phyloP scores from a whole-genome alignment of 495 filamentous ascomycete species.

The Tuber aestivum region DNA sequence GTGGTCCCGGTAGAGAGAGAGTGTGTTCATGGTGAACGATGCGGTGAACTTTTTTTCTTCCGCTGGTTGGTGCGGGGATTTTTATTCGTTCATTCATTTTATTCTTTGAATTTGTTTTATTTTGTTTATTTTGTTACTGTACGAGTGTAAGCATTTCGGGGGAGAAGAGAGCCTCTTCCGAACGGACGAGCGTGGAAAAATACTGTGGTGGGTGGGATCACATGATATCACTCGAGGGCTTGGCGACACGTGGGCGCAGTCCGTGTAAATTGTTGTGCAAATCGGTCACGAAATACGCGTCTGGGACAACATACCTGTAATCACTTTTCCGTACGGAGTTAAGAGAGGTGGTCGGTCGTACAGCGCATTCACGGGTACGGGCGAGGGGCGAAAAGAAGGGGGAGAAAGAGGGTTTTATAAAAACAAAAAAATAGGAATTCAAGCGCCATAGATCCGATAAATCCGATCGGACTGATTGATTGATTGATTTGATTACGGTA shows the following conservation, averaged over 20 bases:
- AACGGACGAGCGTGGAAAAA: not conserved
- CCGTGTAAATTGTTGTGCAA: not conserved
- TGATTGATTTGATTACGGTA: not conserved
- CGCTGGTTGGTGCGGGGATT: not conserved
- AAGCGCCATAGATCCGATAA: not conserved
- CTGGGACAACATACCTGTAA: not conserved
- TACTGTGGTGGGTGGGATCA: not conserved
- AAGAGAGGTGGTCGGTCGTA: not conserved
- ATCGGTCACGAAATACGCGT: conserved; percentile 1
- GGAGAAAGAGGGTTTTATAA: not conserved
- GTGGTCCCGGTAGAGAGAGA: not conserved
- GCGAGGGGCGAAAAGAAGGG: not conserved
- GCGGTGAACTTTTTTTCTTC: not conserved
- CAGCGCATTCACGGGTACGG: not conserved
- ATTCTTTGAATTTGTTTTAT: not conserved
- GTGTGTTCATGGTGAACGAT: not conserved
- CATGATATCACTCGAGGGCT: conserved; percentile 3
- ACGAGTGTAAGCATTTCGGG: not conserved
- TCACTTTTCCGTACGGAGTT: not conserved
- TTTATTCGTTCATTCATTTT: not conserved
- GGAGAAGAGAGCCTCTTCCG: not conserved
- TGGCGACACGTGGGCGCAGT: not conserved
- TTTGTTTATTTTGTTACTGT: not conserved
- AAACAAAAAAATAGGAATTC: not conserved
- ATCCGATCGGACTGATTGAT: not conserved